Percentiles rank a stretch among this genome's conserved stretches.
phyloP scores from a whole-genome alignment of 2,329 filamentous ascomycete species.

The Phialophora tarda region DNA sequence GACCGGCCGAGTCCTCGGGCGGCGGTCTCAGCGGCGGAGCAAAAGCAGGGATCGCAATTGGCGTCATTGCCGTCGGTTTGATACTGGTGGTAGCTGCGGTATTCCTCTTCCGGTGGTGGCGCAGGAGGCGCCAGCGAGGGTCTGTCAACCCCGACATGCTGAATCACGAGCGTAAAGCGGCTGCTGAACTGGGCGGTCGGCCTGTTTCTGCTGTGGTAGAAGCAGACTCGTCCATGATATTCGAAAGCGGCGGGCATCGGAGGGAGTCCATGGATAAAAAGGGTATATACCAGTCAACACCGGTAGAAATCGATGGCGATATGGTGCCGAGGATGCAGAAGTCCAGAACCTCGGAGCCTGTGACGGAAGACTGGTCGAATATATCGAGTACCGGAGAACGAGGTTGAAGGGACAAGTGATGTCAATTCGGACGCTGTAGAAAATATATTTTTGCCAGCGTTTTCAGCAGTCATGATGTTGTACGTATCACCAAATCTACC shows the following conservation, averaged over 20 bases:
- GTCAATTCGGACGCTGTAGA: not conserved
- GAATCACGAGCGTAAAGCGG: not conserved
- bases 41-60: not conserved
- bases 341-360: not conserved
- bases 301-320: not conserved
- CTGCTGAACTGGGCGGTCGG: not conserved
- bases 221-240: not conserved
- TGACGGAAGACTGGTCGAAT: not conserved
- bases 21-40: not conserved
- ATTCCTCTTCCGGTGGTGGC: not conserved
- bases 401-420: not conserved
- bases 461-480: not conserved
- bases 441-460: not conserved
- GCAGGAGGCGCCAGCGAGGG: not conserved
- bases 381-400: not conserved
- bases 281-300: not conserved
- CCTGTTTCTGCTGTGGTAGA: not conserved
- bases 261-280: not conserved
- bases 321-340: not conserved
- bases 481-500: not conserved
- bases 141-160: not conserved
- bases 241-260: not conserved
- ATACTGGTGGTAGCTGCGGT: not conserved
- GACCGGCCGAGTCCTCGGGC: not conserved
- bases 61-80: not conserved